Evolutionary conservation across 1,284 basidiomycete species (phyloP), one percentile per base, ranked within the genome.

Genomic region (Puccinia triticina): DNA sequence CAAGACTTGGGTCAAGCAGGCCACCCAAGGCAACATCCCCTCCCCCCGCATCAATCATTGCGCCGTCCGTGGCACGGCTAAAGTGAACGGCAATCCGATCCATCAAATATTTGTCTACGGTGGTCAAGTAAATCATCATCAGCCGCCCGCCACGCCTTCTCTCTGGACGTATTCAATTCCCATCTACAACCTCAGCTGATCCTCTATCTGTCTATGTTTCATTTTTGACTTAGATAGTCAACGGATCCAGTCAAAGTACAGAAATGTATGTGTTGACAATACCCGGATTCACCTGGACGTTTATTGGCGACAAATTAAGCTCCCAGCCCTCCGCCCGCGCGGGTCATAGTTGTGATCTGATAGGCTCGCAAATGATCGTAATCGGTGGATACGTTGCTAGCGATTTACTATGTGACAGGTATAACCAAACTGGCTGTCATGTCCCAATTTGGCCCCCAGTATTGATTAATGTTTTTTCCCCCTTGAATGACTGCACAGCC

Each of bases 51-150:
- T 86, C 43, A 85, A 85, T 48, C 85, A 86, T 50, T 86, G 85
- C 79, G 83, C 84, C 23, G 85, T 85, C 0, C 78, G 85, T 29
- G 85, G 83, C 0, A 82, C 82, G 0, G 85, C 85, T 18, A 85
- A 85, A 29, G 84, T 86, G 26, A 82, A 85, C 67, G 85, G 85
- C 10, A 77, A 83, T 26, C 76, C 83, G 11, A 83, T 83, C 4
- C 83, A 85, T 75, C 83, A 84, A 76, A 84, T 84, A 64, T 84
- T 83, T 59, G 80, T 84, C 12, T 86, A 86, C 55, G 85, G 85
- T 43, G 85, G 85, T 11, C 84, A 84, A 77, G 78, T 81, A 46
- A 72, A 55, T 64, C 12, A 34, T 61, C 40, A 61, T 43, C 32
- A 32, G 21, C 66, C 21, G 32, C 37, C 53, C 53, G 14, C 23